Conservation (phyloP, 345 rosid genomes). For the Citrus mangshanensis region DNA sequence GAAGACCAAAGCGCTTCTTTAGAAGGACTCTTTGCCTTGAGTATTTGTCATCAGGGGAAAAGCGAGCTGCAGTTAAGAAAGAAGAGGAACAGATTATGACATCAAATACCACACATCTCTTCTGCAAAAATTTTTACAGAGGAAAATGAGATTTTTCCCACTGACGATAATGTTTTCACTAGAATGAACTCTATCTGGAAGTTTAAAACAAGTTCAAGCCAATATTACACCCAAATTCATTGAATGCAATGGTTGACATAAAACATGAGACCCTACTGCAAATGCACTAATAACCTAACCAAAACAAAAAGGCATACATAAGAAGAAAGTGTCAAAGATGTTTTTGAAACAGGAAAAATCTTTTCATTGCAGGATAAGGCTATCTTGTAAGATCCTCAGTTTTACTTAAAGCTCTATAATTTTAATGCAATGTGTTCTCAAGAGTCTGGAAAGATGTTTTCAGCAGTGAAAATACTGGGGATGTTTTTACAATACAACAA, state of each 20-base stretch:
- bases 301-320: background rate
- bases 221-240: background rate
- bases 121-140: background rate
- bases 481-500: background rate
- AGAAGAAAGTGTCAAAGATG: background rate
- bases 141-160: background rate
- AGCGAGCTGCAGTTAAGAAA: constrained; percentile 42
- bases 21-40: constrained; percentile 58
- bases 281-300: background rate
- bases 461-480: background rate
- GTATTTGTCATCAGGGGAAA: constrained; percentile 66
- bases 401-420: background rate
- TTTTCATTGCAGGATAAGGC: background rate
- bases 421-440: background rate
- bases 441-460: background rate
- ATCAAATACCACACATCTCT: background rate
- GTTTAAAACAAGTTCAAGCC: background rate
- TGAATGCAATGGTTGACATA: background rate
- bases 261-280: background rate
- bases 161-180: background rate
- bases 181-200: background rate
- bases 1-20: constrained; percentile 58
- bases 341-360: background rate
- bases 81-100: background rate
- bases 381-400: background rate